These are phyloP conservation scores for Amanita polypyramis DNA, from an alignment of 768 basidiomycete genomes.

Conservation along the genomic window DNA sequence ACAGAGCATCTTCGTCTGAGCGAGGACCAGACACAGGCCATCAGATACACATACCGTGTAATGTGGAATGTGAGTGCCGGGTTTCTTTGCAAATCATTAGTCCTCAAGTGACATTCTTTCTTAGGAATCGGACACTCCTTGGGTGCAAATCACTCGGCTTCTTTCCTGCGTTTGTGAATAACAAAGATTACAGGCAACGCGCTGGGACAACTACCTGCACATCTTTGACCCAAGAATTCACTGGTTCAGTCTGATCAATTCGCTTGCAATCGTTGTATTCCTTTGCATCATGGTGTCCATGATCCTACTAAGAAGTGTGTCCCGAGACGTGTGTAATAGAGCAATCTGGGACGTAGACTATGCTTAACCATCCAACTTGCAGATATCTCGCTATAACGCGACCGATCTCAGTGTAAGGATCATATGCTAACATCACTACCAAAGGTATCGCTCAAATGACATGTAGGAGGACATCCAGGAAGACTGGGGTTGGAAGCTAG, in stretches of 20 bases:
- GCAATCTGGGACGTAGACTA: background rate
- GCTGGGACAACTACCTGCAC: slow-evolving; percentile 96
- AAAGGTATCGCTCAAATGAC: slow-evolving; percentile 1
- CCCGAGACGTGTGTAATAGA: slow-evolving; percentile 60
- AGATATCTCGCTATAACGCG: slow-evolving; percentile 92
- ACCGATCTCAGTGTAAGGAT: slow-evolving; percentile 73
- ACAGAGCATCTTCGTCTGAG: slow-evolving; percentile 43
- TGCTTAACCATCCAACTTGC: slow-evolving; percentile 13
- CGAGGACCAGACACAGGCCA: slow-evolving; percentile 46
- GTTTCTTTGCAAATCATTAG: background rate
- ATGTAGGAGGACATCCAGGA: slow-evolving; percentile 88
- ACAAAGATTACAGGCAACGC: slow-evolving; percentile 54
- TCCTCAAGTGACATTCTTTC: slow-evolving; percentile 3
- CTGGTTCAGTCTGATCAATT: slow-evolving; percentile 94
- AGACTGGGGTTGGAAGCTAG: slow-evolving; percentile 97
- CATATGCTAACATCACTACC: background rate
- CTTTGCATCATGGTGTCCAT: slow-evolving; percentile 90
- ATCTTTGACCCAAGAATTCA: slow-evolving; percentile 92
- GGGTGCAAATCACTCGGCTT: slow-evolving; percentile 33
- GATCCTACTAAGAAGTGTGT: slow-evolving; percentile 78
- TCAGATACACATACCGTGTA: slow-evolving; percentile 84
- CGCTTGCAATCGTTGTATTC: slow-evolving; percentile 83
- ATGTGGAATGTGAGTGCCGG: slow-evolving; percentile 63
- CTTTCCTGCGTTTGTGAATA: background rate
- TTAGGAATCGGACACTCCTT: slow-evolving; percentile 78